A percentile compares a stretch with the other conserved stretches of the same genome.
phyloP scores from a whole-genome alignment of 1,139 yeast species.

The Magnusiomyces sp. region DNA sequence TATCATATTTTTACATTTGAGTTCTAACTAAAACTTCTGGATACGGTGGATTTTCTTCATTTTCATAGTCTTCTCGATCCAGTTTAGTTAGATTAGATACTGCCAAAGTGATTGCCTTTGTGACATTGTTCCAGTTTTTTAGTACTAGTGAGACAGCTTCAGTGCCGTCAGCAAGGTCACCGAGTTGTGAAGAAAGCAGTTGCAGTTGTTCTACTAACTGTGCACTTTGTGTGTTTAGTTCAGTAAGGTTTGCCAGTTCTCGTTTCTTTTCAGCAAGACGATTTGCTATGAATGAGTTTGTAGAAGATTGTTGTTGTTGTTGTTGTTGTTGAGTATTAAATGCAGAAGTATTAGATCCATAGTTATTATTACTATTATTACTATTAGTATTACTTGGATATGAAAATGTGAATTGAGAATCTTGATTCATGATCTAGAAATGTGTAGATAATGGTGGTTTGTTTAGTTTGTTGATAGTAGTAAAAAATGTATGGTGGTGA shows the following conservation, averaged over 20 bases:
- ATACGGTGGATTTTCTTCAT: conserved; percentile 36
- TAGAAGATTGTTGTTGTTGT: neutral
- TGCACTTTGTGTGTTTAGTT: conserved; percentile 43
- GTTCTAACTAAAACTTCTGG: conserved; percentile 67
- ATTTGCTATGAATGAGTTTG: conserved; percentile 18
- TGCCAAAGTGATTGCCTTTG: conserved; percentile 59
- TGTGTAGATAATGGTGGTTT: neutral
- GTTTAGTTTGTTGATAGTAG: neutral
- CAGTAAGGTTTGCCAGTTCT: conserved; percentile 45
- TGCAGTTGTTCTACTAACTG: conserved; percentile 43
- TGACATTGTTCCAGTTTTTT: conserved; percentile 64
- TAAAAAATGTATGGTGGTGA: neutral
- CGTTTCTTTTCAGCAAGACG: conserved; percentile 37
- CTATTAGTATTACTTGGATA: no score
- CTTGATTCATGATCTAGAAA: neutral
- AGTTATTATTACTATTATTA: no score
- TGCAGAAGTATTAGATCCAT: no score
- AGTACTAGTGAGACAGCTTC: conserved; percentile 35
- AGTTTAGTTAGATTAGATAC: conserved; percentile 27
- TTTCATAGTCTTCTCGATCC: conserved; percentile 38
- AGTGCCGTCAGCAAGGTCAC: conserved; percentile 49
- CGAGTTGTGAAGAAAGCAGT: conserved; percentile 41
- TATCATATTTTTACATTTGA: no score
- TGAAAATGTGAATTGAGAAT: no score
- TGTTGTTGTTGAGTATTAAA: neutral